Conservation (phyloP, 2,329 filamentous ascomycete species). For the Penicillium sp. region DNA sequence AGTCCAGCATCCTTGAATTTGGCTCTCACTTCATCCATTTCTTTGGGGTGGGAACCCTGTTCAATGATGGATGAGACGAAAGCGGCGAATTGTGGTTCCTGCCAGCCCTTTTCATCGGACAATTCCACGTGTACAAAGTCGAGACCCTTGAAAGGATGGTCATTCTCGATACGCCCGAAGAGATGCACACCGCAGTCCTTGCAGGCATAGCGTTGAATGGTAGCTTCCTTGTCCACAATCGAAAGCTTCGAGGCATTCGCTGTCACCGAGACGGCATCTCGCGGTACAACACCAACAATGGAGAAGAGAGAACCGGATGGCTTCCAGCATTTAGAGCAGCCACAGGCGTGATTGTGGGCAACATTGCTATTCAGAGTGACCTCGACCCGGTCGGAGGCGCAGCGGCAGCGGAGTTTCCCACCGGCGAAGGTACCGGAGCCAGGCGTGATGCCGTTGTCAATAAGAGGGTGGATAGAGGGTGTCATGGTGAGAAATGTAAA, state of each 20-base stretch:
- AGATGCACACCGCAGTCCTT: constrained; percentile 60
- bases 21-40: constrained; percentile 55
- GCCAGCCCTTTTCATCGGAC: constrained; percentile 61
- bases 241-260: constrained; percentile 58
- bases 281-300: constrained; percentile 60
- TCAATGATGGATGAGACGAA: constrained; percentile 68
- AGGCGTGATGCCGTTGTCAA: constrained; percentile 61
- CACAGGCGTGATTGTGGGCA: constrained; percentile 67
- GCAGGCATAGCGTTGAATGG: constrained; percentile 62
- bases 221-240: constrained; percentile 55
- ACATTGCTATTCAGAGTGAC: constrained; percentile 59
- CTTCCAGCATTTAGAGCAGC: constrained; percentile 72
- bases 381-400: constrained; percentile 54
- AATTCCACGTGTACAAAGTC: constrained; percentile 67
- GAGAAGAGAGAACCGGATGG: constrained; percentile 62
- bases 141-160: constrained; percentile 66
- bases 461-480: constrained; percentile 57
- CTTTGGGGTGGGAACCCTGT: constrained; percentile 59
- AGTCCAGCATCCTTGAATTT: constrained; percentile 56
- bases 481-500: constrained; percentile 16
- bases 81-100: constrained; percentile 67
- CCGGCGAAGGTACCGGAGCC: constrained; percentile 56
- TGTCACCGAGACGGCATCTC: constrained; percentile 54
- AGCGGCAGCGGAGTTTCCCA: constrained; percentile 62
- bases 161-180: constrained; percentile 62